A percentile compares a stretch with the other conserved stretches of the same genome.
phyloP scores from a whole-genome alignment of 2,329 filamentous ascomycete genomes.

The Fusarium aywerte region DNA sequence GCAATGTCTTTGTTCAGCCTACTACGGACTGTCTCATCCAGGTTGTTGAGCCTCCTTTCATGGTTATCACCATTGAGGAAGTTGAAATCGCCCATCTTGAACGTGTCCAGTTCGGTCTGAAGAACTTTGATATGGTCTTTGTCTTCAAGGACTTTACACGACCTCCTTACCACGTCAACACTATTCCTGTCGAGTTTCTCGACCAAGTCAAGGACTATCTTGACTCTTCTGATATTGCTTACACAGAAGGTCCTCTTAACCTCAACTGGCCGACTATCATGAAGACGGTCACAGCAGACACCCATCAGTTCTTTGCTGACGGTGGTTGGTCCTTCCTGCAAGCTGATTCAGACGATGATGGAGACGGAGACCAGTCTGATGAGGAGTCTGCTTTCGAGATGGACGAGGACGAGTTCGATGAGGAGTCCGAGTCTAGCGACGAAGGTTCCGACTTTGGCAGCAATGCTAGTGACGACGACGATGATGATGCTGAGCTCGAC shows the following conservation, averaged over 20 bases:
- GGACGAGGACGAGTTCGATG: conserved; percentile 85
- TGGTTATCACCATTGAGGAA: conserved; percentile 93
- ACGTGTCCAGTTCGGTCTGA: conserved; percentile 94
- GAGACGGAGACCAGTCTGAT: conserved; percentile 78
- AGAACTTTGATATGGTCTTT: conserved; percentile 99
- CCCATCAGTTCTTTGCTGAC: conserved; percentile 93
- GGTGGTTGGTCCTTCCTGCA: conserved; percentile 95
- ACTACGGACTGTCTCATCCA: conserved; percentile 98
- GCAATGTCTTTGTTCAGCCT: conserved; percentile 94
- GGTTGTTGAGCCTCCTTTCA: conserved; percentile 95
- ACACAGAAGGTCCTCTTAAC: conserved; percentile 93
- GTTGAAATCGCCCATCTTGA: conserved; percentile 97
- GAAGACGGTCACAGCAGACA: conserved; percentile 96
- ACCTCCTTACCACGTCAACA: conserved; percentile 94
- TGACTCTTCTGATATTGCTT: conserved; percentile 94
- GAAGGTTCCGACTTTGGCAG: conserved; percentile 95
- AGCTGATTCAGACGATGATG: conserved; percentile 88
- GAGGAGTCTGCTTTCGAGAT: conserved; percentile 95
- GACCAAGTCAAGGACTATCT: conserved; percentile 98
- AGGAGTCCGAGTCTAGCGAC: conserved; percentile 78
- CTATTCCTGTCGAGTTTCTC: conserved; percentile 93
- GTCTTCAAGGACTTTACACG: conserved; percentile 97
- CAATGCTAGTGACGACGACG: conserved; percentile 84
- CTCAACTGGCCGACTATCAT: conserved; percentile 99
- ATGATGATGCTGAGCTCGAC: conserved; percentile 72